Conservation (phyloP, 805 yeast species). For the Suhomyces sp. region DNA sequence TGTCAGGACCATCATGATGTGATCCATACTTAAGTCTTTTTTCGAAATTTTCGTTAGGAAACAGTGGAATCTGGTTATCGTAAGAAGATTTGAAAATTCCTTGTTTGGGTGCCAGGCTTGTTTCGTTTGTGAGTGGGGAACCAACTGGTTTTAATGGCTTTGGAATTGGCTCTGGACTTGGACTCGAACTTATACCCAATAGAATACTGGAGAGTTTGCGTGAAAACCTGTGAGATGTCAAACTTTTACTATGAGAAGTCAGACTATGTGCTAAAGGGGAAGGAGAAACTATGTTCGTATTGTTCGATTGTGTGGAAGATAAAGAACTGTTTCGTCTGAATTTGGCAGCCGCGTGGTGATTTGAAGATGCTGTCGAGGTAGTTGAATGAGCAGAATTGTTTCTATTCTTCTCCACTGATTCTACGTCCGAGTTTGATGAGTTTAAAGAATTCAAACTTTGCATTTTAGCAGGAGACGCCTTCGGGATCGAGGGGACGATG, state of each 20-base stretch:
- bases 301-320: conserved; percentile 16
- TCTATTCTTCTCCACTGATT: neutral
- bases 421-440: neutral
- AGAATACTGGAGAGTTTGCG: conserved; percentile 14
- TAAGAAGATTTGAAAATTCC: conserved; percentile 6
- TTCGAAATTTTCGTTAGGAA: neutral
- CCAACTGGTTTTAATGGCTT: no score
- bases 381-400: conserved; percentile 4
- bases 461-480: neutral
- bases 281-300: no score
- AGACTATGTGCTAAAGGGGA: neutral
- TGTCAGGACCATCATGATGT: neutral
- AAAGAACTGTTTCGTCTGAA: conserved; percentile 20
- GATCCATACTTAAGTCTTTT: neutral
- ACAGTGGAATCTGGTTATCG: conserved; percentile 5
- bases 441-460: neutral
- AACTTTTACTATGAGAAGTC: conserved; percentile 1
- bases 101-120: neutral
- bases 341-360: conserved; percentile 1
- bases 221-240: conserved; percentile 11
- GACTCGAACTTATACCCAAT: conserved; percentile 4
- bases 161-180: neutral
- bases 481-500: no score
- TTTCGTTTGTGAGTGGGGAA: neutral
- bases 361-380: conserved; percentile 4